Percentiles rank a stretch among this genome's conserved stretches.
Conservation (phyloP, 768 basidiomycete genomes). For the Russula emetica region DNA sequence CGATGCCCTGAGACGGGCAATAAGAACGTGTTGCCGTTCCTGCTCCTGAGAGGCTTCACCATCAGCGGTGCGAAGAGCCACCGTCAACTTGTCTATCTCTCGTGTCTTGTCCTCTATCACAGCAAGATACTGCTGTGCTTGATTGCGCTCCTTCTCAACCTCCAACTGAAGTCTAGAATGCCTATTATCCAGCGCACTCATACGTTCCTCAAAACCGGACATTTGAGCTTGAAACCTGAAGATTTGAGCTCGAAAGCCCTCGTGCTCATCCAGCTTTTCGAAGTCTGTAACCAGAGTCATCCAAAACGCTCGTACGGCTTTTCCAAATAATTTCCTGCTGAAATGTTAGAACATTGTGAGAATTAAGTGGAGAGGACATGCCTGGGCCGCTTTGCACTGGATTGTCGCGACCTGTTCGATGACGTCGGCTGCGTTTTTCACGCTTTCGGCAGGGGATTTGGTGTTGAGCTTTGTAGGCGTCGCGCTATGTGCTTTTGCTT, state of each 20-base stretch:
- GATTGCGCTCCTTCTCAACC: not conserved
- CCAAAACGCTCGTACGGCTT: constrained; percentile 22
- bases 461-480: constrained; percentile 9
- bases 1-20: constrained; percentile 15
- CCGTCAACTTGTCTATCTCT: constrained; percentile 3
- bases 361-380: not conserved
- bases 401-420: constrained; percentile 15
- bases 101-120: not conserved
- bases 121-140: not conserved
- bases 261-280: not conserved
- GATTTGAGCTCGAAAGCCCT: not conserved
- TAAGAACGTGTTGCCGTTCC: not conserved
- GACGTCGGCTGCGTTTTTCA: constrained; percentile 14
- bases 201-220: not conserved
- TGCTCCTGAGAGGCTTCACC: not conserved
- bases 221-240: not conserved
- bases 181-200: not conserved
- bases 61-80: not conserved
- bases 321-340: constrained; percentile 19
- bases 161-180: not conserved
- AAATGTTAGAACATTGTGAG: not conserved
- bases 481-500: constrained; percentile 18
- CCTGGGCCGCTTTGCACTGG: constrained; percentile 17
- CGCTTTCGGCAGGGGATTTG: constrained; percentile 1
- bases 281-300: constrained; percentile 1